Percentiles rank a stretch among this genome's conserved stretches.
Evolutionary conservation across 1,284 basidiomycete species (phyloP).

Genomic region (Puccinia horiana): DNA sequence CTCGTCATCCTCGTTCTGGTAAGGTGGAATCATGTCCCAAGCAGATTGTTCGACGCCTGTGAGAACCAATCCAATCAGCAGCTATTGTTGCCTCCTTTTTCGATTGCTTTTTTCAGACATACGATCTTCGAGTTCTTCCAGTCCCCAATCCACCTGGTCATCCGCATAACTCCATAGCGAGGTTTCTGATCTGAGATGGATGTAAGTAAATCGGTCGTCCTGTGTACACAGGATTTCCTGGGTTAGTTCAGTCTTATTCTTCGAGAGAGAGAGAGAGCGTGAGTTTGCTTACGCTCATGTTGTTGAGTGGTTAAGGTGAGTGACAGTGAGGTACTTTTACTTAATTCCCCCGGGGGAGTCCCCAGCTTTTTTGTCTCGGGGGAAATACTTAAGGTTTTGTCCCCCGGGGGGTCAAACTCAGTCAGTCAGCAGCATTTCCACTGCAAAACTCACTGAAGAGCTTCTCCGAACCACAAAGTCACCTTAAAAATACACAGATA

Average conservation of each 20-base stretch:
- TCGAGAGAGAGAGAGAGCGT: not conserved
- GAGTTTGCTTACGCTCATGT: slow-evolving; percentile 29
- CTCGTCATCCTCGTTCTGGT: slow-evolving; percentile 48
- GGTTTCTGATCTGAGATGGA: slow-evolving; percentile 37
- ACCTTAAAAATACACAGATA: no score
- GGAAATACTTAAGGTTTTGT: no score
- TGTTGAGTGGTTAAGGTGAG: not conserved
- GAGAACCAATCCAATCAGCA: not conserved
- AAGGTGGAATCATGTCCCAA: slow-evolving; percentile 45
- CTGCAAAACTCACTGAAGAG: no score
- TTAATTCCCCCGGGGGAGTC: not conserved
- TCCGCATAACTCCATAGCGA: slow-evolving; percentile 43
- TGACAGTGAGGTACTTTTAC: no score
- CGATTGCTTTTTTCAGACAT: no score
- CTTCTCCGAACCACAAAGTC: no score
- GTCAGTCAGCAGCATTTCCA: no score
- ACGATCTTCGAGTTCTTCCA: slow-evolving; percentile 37
- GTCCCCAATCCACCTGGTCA: slow-evolving; percentile 38
- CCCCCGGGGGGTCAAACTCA: no score
- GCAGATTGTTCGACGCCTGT: slow-evolving; percentile 38
- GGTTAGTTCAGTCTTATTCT: not conserved
- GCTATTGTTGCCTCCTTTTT: no score
- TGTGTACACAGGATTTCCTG: not conserved
- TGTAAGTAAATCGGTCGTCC: slow-evolving; percentile 45
- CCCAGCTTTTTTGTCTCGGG: not conserved